Conservation (phyloP, 768 basidiomycete genomes). For the Pleurotus cornucopiae region DNA sequence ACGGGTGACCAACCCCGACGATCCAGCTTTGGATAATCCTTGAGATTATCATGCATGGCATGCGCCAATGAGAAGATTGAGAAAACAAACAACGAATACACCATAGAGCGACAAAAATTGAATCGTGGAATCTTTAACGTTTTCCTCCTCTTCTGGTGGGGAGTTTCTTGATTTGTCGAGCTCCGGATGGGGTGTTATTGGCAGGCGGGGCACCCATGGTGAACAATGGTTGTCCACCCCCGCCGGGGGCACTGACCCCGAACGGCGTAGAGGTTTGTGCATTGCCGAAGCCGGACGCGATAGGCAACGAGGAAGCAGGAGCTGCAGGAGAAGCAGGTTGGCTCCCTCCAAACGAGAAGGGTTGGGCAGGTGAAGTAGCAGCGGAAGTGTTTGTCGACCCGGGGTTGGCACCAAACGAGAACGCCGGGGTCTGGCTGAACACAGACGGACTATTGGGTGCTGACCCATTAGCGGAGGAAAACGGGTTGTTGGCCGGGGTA, state of each 20-base stretch:
- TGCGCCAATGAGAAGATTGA: background rate
- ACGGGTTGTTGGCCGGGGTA: conserved; percentile 37
- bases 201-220: conserved; percentile 58
- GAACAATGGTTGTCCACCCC: conserved; percentile 41
- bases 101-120: background rate
- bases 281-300: conserved; percentile 35
- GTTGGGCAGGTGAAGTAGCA: conserved; percentile 20
- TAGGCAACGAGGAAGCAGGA: conserved; percentile 23
- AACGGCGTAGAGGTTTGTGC: conserved; percentile 43
- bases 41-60: background rate
- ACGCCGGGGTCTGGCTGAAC: conserved; percentile 42
- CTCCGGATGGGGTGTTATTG: conserved; percentile 25
- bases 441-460: conserved; percentile 58
- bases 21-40: too few relatives aligned
- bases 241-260: conserved; percentile 30
- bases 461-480: conserved; percentile 36
- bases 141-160: conserved; percentile 44
- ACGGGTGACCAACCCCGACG: too few relatives aligned
- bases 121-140: conserved; percentile 22
- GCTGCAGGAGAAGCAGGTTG: conserved; percentile 59
- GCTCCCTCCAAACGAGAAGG: conserved; percentile 51
- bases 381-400: conserved; percentile 23
- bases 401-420: conserved; percentile 38
- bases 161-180: conserved; percentile 50
- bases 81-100: background rate